Conservation (phyloP, 176 grass and related monocot species). For the Canna indica region DNA sequence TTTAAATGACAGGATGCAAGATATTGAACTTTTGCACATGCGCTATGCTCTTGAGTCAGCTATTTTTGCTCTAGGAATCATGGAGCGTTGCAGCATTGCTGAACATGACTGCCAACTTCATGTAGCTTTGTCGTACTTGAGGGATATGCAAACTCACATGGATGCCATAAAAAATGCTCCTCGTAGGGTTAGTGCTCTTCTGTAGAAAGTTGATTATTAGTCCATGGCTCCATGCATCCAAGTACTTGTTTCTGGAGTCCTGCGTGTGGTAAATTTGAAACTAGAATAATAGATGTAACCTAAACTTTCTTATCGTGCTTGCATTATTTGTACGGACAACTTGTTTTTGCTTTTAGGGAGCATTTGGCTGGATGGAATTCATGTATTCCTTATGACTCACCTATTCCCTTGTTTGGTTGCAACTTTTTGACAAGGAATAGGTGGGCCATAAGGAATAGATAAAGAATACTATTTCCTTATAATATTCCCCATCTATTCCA, state of each 20-base stretch:
- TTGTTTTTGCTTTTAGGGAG: too few relatives aligned
- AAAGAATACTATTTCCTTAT: too few relatives aligned
- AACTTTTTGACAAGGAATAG: too few relatives aligned
- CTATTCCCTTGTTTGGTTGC: too few relatives aligned
- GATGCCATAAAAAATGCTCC: constrained; percentile 71
- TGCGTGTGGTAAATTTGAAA: not conserved
- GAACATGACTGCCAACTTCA: constrained; percentile 45
- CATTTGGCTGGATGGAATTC: too few relatives aligned
- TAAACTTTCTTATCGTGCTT: not conserved
- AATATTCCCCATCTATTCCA: too few relatives aligned
- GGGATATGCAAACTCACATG: constrained; percentile 74
- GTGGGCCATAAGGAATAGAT: too few relatives aligned
- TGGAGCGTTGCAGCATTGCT: constrained; percentile 43
- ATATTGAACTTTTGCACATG: constrained; percentile 93
- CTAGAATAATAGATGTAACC: not conserved
- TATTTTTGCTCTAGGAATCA: constrained; percentile 66
- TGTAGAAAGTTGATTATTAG: constrained; percentile 7
- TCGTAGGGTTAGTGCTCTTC: constrained; percentile 57
- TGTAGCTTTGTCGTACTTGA: constrained; percentile 62
- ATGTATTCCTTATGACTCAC: too few relatives aligned
- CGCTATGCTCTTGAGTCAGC: constrained; percentile 75
- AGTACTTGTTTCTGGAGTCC: not conserved
- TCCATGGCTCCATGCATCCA: not conserved
- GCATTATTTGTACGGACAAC: too few relatives aligned
- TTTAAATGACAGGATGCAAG: constrained; percentile 59